Evolutionary conservation across 179 eudicot genomes (phyloP), one percentile per base, ranked within the genome.

Genomic region (Heliamphora pulchella): DNA sequence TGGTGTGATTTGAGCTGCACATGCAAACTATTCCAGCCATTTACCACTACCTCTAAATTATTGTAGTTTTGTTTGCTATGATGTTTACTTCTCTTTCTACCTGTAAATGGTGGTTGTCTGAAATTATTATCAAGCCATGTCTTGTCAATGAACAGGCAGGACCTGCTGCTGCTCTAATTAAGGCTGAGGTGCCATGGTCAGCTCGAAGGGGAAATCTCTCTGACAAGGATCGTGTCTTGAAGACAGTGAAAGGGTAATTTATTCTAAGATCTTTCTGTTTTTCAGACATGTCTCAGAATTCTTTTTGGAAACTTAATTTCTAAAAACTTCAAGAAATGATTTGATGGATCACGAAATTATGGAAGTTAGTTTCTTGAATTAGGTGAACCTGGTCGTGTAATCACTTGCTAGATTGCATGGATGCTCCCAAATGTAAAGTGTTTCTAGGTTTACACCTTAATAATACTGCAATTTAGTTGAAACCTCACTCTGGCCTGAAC

Each of bases 151-250:
- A 77, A 22, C 83, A 93, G 97, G 96, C 79, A 53, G 91, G 96
- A 78, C 90, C 97, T 39, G 55, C 94, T 78, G 91, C 97, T 82
- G 86, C 94, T 83, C 89, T 94, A 80, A 84, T 88, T 31, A 97
- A 97, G 86, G 98, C 99, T 85, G 99, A 94, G 61, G 96, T 89
- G 20, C 99, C 99, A 80, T 97, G 99, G 99, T 94, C 97, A 61
- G 98, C 72, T 80, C 93, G 88, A 70, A 91, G 92, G 86, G 97
- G 88, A 8, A 87, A 20, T 70, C 94, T 97, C 58, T 94, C 95
- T 54, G 99, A 97, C 0, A 90, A 91, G 83, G 99, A 94, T 11
- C 92, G 97, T 76, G 97, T 97, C 43, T 81, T 97, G 88, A 97
- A 94, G 87, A 91, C 98, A 51, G 93, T 97, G 66, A 97, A 94